Conservation (phyloP, 495 filamentous ascomycete species). For the Trichoderma reesei region DNA sequence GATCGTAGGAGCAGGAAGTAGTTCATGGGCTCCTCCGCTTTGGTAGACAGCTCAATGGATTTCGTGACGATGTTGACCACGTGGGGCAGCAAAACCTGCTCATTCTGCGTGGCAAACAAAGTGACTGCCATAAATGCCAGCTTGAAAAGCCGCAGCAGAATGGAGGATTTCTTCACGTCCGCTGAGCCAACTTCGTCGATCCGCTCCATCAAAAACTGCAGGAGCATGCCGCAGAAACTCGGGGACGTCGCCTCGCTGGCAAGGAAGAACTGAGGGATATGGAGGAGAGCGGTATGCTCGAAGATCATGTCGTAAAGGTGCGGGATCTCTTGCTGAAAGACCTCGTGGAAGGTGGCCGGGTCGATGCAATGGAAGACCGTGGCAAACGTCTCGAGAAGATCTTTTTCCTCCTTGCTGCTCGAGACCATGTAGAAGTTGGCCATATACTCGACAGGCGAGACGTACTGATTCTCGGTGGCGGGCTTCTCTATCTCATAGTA, state of each 20-base stretch:
- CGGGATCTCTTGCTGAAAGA: constrained; percentile 95
- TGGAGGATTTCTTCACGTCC: constrained; percentile 81
- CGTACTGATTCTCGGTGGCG: constrained; percentile 59
- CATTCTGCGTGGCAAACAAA: constrained; percentile 86
- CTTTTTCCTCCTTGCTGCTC: constrained; percentile 91
- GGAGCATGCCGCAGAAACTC: constrained; percentile 93
- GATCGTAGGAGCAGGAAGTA: constrained; percentile 91
- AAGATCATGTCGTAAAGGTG: constrained; percentile 97
- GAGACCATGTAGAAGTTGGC: constrained; percentile 87
- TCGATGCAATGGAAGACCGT: constrained; percentile 98
- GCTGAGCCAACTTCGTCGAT: constrained; percentile 91
- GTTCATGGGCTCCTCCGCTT: constrained; percentile 95
- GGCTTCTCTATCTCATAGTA: constrained; percentile 90
- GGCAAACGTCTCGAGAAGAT: constrained; percentile 92
- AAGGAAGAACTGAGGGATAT: constrained; percentile 95
- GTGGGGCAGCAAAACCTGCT: constrained; percentile 88
- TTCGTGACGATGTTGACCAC: constrained; percentile 93
- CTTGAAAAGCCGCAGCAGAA: constrained; percentile 92
- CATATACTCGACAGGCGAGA: constrained; percentile 78
- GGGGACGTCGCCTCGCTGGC: constrained; percentile 96
- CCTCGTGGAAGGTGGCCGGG: constrained; percentile 95
- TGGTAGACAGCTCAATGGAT: constrained; percentile 90
- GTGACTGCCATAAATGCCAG: constrained; percentile 99
- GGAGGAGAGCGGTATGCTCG: constrained; percentile 84
- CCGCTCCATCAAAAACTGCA: constrained; percentile 92